A percentile compares a stretch with the other conserved stretches of the same genome.
These are phyloP conservation scores for Metarhizium sp. DNA, from an alignment of 2,329 filamentous ascomycete species.

Conservation along the genomic window DNA sequence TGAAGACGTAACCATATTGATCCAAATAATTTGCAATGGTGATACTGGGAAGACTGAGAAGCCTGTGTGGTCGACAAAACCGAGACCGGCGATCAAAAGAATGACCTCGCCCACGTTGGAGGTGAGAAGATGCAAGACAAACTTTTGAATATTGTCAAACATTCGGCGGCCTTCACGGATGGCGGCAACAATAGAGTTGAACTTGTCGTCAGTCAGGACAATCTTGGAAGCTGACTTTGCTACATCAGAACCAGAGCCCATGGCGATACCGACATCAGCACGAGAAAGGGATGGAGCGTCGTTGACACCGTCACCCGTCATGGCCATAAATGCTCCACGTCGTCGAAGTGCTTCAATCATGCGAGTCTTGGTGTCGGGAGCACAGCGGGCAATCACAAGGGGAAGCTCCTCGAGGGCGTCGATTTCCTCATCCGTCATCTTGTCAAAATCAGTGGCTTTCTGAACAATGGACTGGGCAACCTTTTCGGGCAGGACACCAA, in stretches of 20 bases:
- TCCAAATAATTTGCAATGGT: slow-evolving; percentile 83
- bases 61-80: slow-evolving; percentile 61
- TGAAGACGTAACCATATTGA: slow-evolving; percentile 86
- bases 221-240: slow-evolving; percentile 76
- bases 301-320: slow-evolving; percentile 86
- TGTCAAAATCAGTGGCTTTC: slow-evolving; percentile 71
- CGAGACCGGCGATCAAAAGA: slow-evolving; percentile 70
- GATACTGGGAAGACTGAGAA: slow-evolving; percentile 80
- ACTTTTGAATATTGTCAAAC: slow-evolving; percentile 86
- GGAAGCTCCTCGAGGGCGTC: slow-evolving; percentile 67
- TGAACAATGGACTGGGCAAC: slow-evolving; percentile 63
- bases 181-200: slow-evolving; percentile 74
- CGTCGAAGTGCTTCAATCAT: slow-evolving; percentile 86
- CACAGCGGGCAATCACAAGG: slow-evolving; percentile 74
- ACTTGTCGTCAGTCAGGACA: slow-evolving; percentile 81
- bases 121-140: slow-evolving; percentile 68
- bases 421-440: slow-evolving; percentile 64
- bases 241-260: slow-evolving; percentile 82
- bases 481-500: slow-evolving; percentile 47
- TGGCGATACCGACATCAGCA: slow-evolving; percentile 80
- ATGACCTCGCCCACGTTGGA: slow-evolving; percentile 81
- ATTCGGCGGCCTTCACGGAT: slow-evolving; percentile 77
- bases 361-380: slow-evolving; percentile 76
- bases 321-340: slow-evolving; percentile 66
- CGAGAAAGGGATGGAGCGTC: slow-evolving; percentile 73